Conservation (phyloP, 1,284 basidiomycete genomes). For the Cystobasidium pallidum region DNA sequence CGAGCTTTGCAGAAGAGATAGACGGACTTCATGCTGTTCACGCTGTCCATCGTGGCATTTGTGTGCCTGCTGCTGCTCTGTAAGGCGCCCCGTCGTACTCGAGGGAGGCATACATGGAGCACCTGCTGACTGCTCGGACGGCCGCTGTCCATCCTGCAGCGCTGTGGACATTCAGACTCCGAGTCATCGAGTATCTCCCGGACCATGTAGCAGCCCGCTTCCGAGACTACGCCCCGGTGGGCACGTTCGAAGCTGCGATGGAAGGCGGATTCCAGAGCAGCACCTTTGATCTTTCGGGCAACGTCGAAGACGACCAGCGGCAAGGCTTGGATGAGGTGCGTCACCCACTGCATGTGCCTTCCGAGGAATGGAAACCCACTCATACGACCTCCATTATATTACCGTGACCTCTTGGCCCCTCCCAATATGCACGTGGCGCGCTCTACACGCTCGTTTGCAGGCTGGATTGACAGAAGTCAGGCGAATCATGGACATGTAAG, state of each 20-base stretch:
- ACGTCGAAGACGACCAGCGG: slow-evolving; percentile 34
- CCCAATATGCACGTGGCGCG: not conserved
- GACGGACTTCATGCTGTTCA: slow-evolving; percentile 27
- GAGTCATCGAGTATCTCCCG: slow-evolving; percentile 27
- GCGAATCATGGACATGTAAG: slow-evolving; percentile 41
- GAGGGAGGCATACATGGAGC: not conserved
- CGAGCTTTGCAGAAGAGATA: not conserved
- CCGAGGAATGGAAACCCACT: too few species aligned
- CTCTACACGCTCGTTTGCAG: not conserved
- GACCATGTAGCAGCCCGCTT: slow-evolving; percentile 32
- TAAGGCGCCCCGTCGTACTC: not conserved
- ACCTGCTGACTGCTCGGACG: not conserved
- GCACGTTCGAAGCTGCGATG: slow-evolving; percentile 36
- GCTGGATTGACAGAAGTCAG: slow-evolving; percentile 31
- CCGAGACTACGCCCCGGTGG: slow-evolving; percentile 33
- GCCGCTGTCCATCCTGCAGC: slow-evolving; percentile 2
- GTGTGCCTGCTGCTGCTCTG: slow-evolving; percentile 17
- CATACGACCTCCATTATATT: too few species aligned
- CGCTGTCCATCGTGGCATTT: slow-evolving; percentile 35
- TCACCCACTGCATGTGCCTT: too few species aligned
- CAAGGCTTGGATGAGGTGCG: slow-evolving; percentile 32
- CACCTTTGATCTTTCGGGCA: slow-evolving; percentile 40
- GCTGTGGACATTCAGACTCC: slow-evolving; percentile 22
- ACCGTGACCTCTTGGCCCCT: not conserved
- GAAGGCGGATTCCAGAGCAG: slow-evolving; percentile 24